Evolutionary conservation across 164 flowering plant species (phyloP).

Genomic region (Litsea cubeba): DNA sequence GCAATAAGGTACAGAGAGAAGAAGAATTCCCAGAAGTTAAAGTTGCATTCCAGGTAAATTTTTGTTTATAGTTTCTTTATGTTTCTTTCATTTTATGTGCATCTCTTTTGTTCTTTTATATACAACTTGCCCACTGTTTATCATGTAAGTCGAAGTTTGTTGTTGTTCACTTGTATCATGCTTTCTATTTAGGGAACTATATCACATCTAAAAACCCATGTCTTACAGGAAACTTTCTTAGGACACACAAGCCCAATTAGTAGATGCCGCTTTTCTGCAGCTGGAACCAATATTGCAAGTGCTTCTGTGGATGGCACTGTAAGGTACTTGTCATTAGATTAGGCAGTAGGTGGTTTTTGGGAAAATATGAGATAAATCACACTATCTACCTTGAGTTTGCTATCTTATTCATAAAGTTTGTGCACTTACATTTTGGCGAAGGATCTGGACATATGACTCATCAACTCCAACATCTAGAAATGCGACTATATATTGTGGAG

Average conservation of each 20-base stretch:
- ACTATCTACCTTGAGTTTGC: not conserved
- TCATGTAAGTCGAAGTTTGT: not conserved
- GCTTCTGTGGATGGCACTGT: slow-evolving; percentile 95
- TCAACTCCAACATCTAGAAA: slow-evolving; percentile 76
- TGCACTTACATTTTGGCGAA: slow-evolving; percentile 16
- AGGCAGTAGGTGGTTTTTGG: not conserved
- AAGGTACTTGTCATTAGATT: slow-evolving; percentile 42
- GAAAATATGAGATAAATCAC: not conserved
- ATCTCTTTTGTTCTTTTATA: not conserved
- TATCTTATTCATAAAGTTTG: not conserved
- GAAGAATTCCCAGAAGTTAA: slow-evolving; percentile 87
- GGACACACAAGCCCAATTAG: slow-evolving; percentile 95
- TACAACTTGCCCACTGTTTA: not conserved
- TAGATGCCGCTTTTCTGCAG: slow-evolving; percentile 83
- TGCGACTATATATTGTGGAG: slow-evolving; percentile 94
- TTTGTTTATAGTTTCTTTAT: not conserved
- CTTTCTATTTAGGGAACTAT: not conserved
- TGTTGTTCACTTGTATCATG: not conserved
- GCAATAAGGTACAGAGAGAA: slow-evolving; percentile 36
- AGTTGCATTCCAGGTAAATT: slow-evolving; percentile 66
- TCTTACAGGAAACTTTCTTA: slow-evolving; percentile 71
- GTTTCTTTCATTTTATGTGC: not conserved
- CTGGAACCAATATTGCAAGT: slow-evolving; percentile 94
- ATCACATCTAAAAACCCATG: not conserved
- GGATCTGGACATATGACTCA: slow-evolving; percentile 97